These are phyloP conservation scores for Gigaspora rosea DNA, from an alignment of 192 early-diverging fungal genomes.

Conservation along the genomic window DNA sequence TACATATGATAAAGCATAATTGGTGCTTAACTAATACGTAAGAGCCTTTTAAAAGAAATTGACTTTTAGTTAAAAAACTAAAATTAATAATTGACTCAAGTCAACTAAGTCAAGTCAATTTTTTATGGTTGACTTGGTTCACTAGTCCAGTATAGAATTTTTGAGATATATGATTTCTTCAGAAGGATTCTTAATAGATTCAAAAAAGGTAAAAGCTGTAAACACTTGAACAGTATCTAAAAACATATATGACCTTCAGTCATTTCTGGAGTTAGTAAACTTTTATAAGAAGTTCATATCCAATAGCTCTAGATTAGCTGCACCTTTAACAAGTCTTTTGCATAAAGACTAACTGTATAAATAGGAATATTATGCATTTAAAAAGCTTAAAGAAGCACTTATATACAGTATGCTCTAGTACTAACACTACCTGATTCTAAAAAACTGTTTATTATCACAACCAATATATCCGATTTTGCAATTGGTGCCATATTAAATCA, in stretches of 20 bases:
- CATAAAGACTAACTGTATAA: conserved; percentile 35
- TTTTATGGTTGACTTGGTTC: too few species aligned
- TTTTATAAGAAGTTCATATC: conserved; percentile 40
- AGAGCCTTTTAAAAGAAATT: too few species aligned
- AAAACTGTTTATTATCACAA: too few species aligned
- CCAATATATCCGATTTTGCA: too few species aligned
- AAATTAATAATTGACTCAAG: too few species aligned
- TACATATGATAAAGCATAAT: too few species aligned
- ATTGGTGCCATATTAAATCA: conserved; percentile 31
- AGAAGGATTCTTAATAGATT: conserved; percentile 27
- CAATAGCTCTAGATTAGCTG: conserved; percentile 36
- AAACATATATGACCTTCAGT: conserved; percentile 27
- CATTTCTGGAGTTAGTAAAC: conserved; percentile 42
- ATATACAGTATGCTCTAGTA: too few species aligned
- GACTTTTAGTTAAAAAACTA: too few species aligned
- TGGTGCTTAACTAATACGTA: too few species aligned
- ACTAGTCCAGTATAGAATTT: conserved; percentile 37
- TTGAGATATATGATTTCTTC: conserved; percentile 36
- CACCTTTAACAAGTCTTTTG: too few species aligned
- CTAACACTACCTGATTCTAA: too few species aligned
- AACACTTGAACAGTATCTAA: conserved; percentile 33
- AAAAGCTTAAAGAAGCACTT: conserved; percentile 25
- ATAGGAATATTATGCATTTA: conserved; percentile 35
- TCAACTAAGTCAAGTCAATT: too few species aligned
- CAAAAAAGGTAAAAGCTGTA: conserved; percentile 36